Base-by-base conservation (phyloP, 106 monocot species). In the Amphibolis antarctica region DNA sequence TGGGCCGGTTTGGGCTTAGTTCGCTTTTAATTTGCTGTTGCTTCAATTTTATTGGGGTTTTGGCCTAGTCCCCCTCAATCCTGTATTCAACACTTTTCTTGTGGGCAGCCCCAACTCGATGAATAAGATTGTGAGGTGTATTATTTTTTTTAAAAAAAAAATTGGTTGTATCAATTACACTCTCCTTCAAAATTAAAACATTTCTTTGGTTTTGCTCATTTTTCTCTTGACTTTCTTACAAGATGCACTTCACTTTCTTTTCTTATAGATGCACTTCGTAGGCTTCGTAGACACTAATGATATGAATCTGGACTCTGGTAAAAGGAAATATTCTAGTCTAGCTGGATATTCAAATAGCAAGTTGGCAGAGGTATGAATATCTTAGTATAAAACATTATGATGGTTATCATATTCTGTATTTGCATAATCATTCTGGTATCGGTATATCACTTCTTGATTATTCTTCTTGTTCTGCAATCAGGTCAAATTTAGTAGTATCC, bases 401-500 rank as follows among this genome's bases (percentile, higher is more conserved):
- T n/a, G 31, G 56, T 21, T 60, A 42, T 42, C 9, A 29, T 27
- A 18, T 11, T 42, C n/a, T 60, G 18, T 27, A 12, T 60, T 9
- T 60, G 17, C 42, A 14, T 49, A 19, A 49, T 51, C 20, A 15
- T 21, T 20, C 54, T 17, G 5, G n/a, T n/a, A n/a, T n/a, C n/a
- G n/a, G n/a, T n/a, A n/a, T 20, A 48, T 30, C 12, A 14, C 13
- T 49, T 14, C n/a, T 60, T 60, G n/a, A 42, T 10, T 10, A 1
- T 42, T 60, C 19, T 42, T 20, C n/a, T 60, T 29, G 42, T 60
- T 26, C n/a, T 42, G 10, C 5, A 3, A n/a, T 42, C 77, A 98
- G 96, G 70, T 98, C 48, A 98, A 90, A 56, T 98, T 98, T 68
- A 79, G 80, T 69, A 87, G 96, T 74, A 87, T 98, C 42, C 86